These are phyloP conservation scores for Pezicula neosporulosa DNA, from an alignment of 2,329 filamentous ascomycete species.

Conservation along the genomic window DNA sequence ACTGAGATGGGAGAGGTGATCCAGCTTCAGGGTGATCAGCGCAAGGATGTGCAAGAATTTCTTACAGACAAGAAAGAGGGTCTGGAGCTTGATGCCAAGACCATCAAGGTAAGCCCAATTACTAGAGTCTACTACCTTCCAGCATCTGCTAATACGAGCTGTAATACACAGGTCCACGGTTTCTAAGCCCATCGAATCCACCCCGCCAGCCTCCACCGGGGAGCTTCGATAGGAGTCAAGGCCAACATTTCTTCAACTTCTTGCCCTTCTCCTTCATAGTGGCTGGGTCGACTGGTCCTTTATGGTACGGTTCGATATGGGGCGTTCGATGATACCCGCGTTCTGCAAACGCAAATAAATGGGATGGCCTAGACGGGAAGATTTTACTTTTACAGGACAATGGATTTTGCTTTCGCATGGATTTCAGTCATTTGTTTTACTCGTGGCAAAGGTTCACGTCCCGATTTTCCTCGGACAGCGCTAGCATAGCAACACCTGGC, in stretches of 20 bases:
- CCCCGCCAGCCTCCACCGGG: slow-evolving; percentile 25
- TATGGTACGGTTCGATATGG: slow-evolving; percentile 24
- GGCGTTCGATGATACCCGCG: slow-evolving; percentile 31
- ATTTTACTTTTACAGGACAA: slow-evolving; percentile 6
- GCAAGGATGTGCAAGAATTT: slow-evolving; percentile 98
- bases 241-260: slow-evolving; percentile 22
- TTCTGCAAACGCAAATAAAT: slow-evolving; percentile 24
- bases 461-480: slow-evolving; percentile 15
- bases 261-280: slow-evolving; percentile 23
- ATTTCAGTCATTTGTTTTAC: slow-evolving; percentile 11
- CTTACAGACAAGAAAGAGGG: slow-evolving; percentile 94
- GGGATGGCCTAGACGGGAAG: slow-evolving; percentile 14
- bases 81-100: slow-evolving; percentile 90
- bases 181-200: slow-evolving; percentile 48
- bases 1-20: slow-evolving; percentile 98
- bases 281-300: slow-evolving; percentile 22
- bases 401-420: slow-evolving; percentile 9
- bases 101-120: slow-evolving; percentile 73
- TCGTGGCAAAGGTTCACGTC: slow-evolving; percentile 1
- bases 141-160: slow-evolving; percentile 6
- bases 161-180: slow-evolving; percentile 51
- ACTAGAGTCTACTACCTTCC: neutral
- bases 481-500: slow-evolving; percentile 1
- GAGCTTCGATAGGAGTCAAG: slow-evolving; percentile 28
- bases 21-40: slow-evolving; percentile 98